Conservation (phyloP, 2,329 filamentous ascomycete species). For the Scolecobasidium constrictum region DNA sequence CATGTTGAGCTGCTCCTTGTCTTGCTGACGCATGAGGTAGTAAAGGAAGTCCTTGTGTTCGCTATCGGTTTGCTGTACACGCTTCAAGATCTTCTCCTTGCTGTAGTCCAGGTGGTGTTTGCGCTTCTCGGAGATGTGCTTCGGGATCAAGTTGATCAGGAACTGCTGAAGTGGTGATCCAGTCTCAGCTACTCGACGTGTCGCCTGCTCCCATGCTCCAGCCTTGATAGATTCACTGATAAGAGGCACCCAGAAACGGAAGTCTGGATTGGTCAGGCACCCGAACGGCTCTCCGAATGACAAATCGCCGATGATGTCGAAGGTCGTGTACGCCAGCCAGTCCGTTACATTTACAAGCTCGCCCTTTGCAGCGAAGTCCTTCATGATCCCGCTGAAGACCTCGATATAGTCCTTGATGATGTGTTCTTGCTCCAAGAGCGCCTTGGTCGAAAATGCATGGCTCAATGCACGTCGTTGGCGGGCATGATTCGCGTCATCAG, state of each 20-base stretch:
- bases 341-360: conserved; percentile 8
- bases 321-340: conserved; percentile 11
- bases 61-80: conserved; percentile 11
- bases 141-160: conserved; percentile 14
- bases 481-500: conserved; percentile 13
- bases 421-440: conserved; percentile 18
- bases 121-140: conserved; percentile 11
- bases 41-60: conserved; percentile 13
- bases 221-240: conserved; percentile 2
- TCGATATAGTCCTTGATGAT: conserved; percentile 22
- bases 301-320: conserved; percentile 18
- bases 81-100: conserved; percentile 15
- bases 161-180: conserved; percentile 14
- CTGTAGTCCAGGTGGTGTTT: conserved; percentile 15
- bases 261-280: conserved; percentile 13
- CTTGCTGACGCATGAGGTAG: conserved; percentile 3
- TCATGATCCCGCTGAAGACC: conserved; percentile 13
- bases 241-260: conserved; percentile 16
- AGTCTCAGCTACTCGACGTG: conserved; percentile 11
- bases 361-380: neutral
- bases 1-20: conserved; percentile 20
- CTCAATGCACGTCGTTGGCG: conserved; percentile 4
- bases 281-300: conserved; percentile 19
- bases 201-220: conserved; percentile 4
- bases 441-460: conserved; percentile 8